Evolutionary conservation across 2,329 filamentous ascomycete species (phyloP).

Genomic region (Dothistroma septosporum): DNA sequence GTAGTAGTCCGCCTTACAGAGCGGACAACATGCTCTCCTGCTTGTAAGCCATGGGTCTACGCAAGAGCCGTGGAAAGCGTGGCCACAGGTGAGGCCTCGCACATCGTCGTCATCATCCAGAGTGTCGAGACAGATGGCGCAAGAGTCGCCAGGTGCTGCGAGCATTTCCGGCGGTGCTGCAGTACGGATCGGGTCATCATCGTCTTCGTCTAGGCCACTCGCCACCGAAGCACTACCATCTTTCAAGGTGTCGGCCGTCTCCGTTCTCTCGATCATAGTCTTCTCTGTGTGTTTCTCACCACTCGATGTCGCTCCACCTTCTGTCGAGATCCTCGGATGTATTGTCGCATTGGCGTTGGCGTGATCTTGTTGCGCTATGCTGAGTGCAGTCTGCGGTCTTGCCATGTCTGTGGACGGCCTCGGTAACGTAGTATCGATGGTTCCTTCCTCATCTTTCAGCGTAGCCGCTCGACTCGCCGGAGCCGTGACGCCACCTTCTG

Average conservation of each 20-base stretch:
- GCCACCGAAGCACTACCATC: constrained; percentile 32
- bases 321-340: constrained; percentile 17
- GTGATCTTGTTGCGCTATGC: constrained; percentile 46
- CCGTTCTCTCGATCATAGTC: constrained; percentile 30
- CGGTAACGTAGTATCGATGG: constrained; percentile 30
- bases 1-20: constrained; percentile 98
- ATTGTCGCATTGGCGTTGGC: constrained; percentile 33
- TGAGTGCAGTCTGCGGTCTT: constrained; percentile 37
- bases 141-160: constrained; percentile 80
- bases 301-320: constrained; percentile 24
- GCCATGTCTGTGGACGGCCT: constrained; percentile 30
- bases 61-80: constrained; percentile 94
- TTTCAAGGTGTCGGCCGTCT: constrained; percentile 27
- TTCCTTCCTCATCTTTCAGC: constrained; percentile 58
- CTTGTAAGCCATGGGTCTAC: constrained; percentile 96
- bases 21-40: constrained; percentile 87
- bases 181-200: constrained; percentile 72
- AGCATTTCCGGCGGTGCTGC: constrained; percentile 78
- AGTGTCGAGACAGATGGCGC: constrained; percentile 91
- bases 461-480: constrained; percentile 70
- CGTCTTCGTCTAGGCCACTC: constrained; percentile 63
- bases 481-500: constrained; percentile 75
- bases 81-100: constrained; percentile 89
- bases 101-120: constrained; percentile 95
- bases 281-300: constrained; percentile 33